Evolutionary conservation across 2,329 filamentous ascomycete species (phyloP).

Genomic region (Helicocarpus griseus): DNA sequence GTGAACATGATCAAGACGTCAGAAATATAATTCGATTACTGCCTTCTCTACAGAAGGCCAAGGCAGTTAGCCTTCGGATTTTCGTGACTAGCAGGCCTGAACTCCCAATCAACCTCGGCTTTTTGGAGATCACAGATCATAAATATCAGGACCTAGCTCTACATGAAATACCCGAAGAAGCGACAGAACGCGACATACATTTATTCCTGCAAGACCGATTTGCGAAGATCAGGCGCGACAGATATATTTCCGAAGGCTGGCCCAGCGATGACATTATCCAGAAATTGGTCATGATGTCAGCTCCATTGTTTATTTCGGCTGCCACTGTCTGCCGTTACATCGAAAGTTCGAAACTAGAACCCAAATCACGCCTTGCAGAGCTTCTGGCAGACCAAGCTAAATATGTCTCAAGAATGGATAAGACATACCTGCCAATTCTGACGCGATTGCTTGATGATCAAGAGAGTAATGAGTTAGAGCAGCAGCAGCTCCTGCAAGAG

Average conservation of each 20-base stretch:
- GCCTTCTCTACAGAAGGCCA: slow-evolving; percentile 5
- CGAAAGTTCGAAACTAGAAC: too few species aligned
- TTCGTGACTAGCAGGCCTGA: slow-evolving; percentile 23
- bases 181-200: slow-evolving; percentile 17
- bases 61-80: slow-evolving; percentile 14
- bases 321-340: slow-evolving; percentile 21
- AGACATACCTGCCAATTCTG: slow-evolving; percentile 14
- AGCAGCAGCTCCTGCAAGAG: slow-evolving; percentile 6
- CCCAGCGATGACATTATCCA: slow-evolving; percentile 16
- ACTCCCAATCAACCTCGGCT: slow-evolving; percentile 14
- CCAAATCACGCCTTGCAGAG: slow-evolving; percentile 2
- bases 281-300: slow-evolving; percentile 19
- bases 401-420: slow-evolving; percentile 11
- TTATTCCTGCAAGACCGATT: slow-evolving; percentile 17
- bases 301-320: slow-evolving; percentile 22
- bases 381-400: slow-evolving; percentile 3
- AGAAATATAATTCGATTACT: slow-evolving; percentile 16
- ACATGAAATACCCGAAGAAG: slow-evolving; percentile 16
- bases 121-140: slow-evolving; percentile 12
- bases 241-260: too few species aligned
- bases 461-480: slow-evolving; percentile 1
- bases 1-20: slow-evolving; percentile 17
- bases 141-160: slow-evolving; percentile 15
- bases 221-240: slow-evolving; percentile 9
- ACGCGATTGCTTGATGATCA: slow-evolving; percentile 6